Conservation (phyloP, 164 flowering plant species). For the Magnolia officinalis region DNA sequence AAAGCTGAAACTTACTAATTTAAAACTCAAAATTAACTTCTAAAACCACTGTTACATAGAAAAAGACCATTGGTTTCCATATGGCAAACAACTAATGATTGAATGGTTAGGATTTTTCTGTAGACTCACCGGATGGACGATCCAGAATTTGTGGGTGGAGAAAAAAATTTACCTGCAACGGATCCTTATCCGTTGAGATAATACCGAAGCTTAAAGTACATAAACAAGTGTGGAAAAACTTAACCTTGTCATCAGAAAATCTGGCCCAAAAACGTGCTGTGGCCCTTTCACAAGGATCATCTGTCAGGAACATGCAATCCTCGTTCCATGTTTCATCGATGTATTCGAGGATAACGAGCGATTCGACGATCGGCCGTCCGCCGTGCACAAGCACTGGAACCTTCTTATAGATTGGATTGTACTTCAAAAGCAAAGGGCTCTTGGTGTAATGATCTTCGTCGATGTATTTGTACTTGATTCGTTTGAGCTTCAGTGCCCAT, state of each 20-base stretch:
- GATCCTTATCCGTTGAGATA: too few species aligned
- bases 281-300: background rate
- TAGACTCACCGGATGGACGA: too few species aligned
- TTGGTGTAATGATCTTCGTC: slow-evolving; percentile 5
- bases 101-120: too few species aligned
- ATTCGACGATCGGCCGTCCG: slow-evolving; percentile 22
- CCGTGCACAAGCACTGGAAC: slow-evolving; percentile 19
- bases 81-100: too few species aligned
- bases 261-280: background rate
- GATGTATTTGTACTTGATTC: slow-evolving; percentile 4
- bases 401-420: slow-evolving; percentile 8
- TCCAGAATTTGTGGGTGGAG: too few species aligned
- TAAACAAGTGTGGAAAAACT: background rate
- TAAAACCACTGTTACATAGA: too few species aligned
- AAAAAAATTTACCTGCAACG: too few species aligned
- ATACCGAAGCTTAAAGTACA: too few species aligned
- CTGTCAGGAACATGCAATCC: background rate
- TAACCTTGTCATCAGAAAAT: background rate
- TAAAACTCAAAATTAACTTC: too few species aligned
- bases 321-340: slow-evolving; percentile 27
- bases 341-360: slow-evolving; percentile 29
- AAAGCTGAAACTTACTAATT: too few species aligned
- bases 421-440: slow-evolving; percentile 4
- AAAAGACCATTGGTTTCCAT: too few species aligned
- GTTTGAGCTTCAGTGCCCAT: slow-evolving; percentile 8